Conservation (phyloP, 176 grass and related monocot genomes). For the Canna indica region DNA sequence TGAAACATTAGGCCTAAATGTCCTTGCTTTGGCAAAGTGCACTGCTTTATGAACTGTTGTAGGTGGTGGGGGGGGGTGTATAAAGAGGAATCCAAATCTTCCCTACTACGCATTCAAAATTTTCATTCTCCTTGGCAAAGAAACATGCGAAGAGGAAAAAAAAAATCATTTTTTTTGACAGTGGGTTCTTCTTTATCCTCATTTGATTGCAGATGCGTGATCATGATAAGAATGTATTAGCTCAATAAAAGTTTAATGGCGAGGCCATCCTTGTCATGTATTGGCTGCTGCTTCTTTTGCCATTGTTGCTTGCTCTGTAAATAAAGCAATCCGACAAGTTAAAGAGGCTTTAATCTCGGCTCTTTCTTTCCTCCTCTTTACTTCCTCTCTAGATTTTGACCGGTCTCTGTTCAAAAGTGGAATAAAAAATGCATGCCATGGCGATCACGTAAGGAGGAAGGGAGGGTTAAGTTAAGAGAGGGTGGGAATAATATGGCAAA, state of each 20-base stretch:
- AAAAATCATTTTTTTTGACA: no score
- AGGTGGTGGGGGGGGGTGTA: constrained; percentile 21
- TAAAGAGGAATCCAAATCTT: constrained; percentile 36
- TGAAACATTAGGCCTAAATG: constrained; percentile 36
- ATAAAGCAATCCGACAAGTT: constrained; percentile 1
- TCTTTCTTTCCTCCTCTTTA: neutral
- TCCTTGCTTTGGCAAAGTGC: constrained; percentile 43
- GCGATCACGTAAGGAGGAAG: neutral
- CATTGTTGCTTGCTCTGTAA: neutral
- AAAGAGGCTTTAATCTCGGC: constrained; percentile 3
- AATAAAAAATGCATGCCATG: no score
- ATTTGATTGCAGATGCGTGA: no score
- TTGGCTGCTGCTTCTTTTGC: neutral
- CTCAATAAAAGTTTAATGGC: no score
- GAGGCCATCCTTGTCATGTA: neutral
- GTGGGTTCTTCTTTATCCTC: no score
- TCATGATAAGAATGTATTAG: no score
- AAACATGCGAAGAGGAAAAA: no score
- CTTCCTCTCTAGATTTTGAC: neutral
- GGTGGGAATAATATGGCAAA: neutral
- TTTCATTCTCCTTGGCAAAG: neutral
- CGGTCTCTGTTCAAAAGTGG: neutral
- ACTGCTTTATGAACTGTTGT: constrained; percentile 26
- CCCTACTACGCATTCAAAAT: constrained; percentile 32
- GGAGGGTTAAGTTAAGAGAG: neutral